A percentile compares a stretch with the other conserved stretches of the same genome.
Conservation (phyloP, 768 basidiomycete genomes). For the Lactarius quietus region DNA sequence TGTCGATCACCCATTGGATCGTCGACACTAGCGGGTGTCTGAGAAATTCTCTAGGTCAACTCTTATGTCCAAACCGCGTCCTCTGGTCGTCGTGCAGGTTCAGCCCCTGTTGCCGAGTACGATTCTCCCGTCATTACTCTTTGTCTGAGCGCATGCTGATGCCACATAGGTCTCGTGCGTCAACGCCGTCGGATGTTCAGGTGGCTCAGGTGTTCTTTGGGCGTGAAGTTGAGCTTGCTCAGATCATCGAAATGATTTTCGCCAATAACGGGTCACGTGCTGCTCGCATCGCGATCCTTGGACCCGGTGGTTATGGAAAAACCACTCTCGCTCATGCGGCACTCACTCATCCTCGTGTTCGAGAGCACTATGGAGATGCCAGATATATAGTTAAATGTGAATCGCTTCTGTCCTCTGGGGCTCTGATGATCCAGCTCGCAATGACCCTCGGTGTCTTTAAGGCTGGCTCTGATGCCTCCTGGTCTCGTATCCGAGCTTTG, state of each 20-base stretch:
- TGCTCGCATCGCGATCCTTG: neutral
- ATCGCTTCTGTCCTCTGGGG: constrained; percentile 28
- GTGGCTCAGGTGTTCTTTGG: neutral
- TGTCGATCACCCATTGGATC: neutral
- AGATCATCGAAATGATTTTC: neutral
- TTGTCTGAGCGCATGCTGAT: neutral
- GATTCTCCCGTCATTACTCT: neutral
- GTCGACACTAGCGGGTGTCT: neutral
- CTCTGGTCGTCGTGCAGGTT: neutral
- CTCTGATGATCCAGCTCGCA: constrained; percentile 30
- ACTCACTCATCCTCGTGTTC: neutral
- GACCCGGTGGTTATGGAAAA: neutral
- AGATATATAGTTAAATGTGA: constrained; percentile 37
- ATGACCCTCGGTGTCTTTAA: neutral
- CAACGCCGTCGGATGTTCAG: too few species aligned
- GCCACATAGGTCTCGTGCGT: neutral
- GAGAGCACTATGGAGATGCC: constrained; percentile 1
- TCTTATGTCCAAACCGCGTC: neutral
- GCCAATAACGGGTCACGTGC: neutral
- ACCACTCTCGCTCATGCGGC: neutral
- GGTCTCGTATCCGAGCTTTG: neutral
- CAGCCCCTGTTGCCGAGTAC: neutral
- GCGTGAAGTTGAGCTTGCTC: neutral
- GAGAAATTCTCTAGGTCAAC: neutral
- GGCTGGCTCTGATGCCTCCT: neutral